Percentiles rank a stretch among this genome's conserved stretches.
phyloP scores from a whole-genome alignment of 306 rosid genomes.

The Bauhinia variegata region DNA sequence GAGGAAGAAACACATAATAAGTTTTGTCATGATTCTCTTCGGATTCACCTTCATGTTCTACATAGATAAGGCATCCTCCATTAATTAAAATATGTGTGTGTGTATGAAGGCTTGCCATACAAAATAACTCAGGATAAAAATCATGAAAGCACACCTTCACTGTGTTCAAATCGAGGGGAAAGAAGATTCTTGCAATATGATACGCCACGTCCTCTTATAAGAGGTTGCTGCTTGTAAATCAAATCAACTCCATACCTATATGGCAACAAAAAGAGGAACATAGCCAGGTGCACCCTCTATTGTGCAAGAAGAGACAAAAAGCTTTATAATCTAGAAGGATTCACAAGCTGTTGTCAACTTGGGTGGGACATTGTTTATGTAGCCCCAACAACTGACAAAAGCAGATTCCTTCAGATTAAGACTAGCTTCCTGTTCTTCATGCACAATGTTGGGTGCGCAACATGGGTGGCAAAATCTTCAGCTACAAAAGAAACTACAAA shows the following conservation, averaged over 20 bases:
- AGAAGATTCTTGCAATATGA: constrained; percentile 97
- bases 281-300: constrained; percentile 71
- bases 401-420: constrained; percentile 62
- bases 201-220: constrained; percentile 95
- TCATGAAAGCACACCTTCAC: constrained; percentile 65
- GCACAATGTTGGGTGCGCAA: constrained; percentile 63
- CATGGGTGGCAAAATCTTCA: constrained; percentile 32
- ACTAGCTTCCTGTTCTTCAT: constrained; percentile 60
- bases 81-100: constrained; percentile 37
- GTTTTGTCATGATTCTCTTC: constrained; percentile 88
- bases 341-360: constrained; percentile 44
- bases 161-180: constrained; percentile 90
- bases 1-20: constrained; percentile 94
- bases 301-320: constrained; percentile 73
- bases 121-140: constrained; percentile 25
- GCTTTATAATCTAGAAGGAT: constrained; percentile 65
- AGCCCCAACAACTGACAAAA: constrained; percentile 47
- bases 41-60: constrained; percentile 72
- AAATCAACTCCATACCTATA: constrained; percentile 92
- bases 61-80: constrained; percentile 37
- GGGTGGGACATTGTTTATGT: constrained; percentile 39
- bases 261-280: constrained; percentile 42
- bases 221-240: constrained; percentile 84
- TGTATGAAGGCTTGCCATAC: constrained; percentile 14
- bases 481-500: constrained; percentile 17